phyloP scores from a whole-genome alignment of 192 early-diverging fungal genomes.

The Linnemannia elongata region DNA sequence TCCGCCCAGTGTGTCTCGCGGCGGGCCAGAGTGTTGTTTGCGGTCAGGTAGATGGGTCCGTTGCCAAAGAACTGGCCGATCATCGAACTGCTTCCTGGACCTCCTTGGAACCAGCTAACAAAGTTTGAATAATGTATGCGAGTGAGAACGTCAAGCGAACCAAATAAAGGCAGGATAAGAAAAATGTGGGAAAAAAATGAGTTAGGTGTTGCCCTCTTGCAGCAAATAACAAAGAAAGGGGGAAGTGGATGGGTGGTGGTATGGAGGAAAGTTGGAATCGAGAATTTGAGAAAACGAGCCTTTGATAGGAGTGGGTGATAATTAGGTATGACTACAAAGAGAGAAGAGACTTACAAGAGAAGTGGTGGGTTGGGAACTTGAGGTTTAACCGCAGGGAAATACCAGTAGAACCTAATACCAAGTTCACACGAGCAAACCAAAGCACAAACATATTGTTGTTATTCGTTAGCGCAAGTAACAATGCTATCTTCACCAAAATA shows the following conservation, averaged over 20 bases:
- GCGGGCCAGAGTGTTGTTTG: slow-evolving; percentile 65
- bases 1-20: slow-evolving; percentile 74
- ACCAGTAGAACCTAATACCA: slow-evolving; percentile 77
- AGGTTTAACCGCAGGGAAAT: slow-evolving; percentile 79
- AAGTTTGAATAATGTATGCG: neutral
- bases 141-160: neutral
- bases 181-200: neutral
- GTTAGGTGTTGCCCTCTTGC: neutral
- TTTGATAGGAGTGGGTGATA: neutral
- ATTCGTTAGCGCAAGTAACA: neutral
- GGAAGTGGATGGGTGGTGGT: neutral
- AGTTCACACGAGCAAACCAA: slow-evolving; percentile 8
- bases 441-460: neutral
- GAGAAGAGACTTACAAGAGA: slow-evolving; percentile 60
- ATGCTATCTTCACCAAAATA: neutral
- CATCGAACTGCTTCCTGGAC: slow-evolving; percentile 85
- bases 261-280: neutral
- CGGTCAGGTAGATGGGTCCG: slow-evolving; percentile 78
- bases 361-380: slow-evolving; percentile 73
- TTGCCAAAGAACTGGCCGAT: slow-evolving; percentile 81
- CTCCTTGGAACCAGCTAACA: slow-evolving; percentile 83
- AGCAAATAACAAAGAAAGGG: neutral
- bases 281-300: neutral
- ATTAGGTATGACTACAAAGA: neutral
- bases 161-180: slow-evolving; percentile 1